Base-by-base conservation (phyloP, 2,329 filamentous ascomycete genomes). In the Alternaria sp. region DNA sequence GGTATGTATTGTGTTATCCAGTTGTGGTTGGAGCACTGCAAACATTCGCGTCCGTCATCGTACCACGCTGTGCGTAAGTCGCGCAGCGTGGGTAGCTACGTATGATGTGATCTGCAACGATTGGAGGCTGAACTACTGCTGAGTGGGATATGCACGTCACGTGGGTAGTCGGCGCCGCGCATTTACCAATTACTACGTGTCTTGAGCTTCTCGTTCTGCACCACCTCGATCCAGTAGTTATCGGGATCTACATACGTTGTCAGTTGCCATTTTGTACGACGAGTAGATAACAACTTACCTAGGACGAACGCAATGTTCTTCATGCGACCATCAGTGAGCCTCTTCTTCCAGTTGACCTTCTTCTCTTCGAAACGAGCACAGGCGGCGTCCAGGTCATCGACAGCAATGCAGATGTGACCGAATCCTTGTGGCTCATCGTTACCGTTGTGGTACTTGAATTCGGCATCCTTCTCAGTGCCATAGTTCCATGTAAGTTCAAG, bases 371-470 rank as follows among this genome's bases (percentile, higher is more conserved):
- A 94, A 14, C 94, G 87, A 74, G 89, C 82, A 81, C 94, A 97
- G 10, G 95, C 94, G 8, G 91, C 90, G 54, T 95, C 89, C n/a
- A 98, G 76, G 75, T 97, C 89, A 75, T 98, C 94, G 12, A 97
- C 94, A 2, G 90, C 85, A 54, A 98, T 82, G 75, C 93, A 96
- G 63, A 97, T 93, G 74, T 97, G 94, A 0, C 94, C 94, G 68
- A 97, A 98, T 1, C 95, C 95, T 78, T 97, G 93, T 0, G 94
- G 94, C 78, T 97, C 85, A 43, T 89, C 85, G 79, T 99, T 99
- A 38, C 95, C 95, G 71, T 97, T 90, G 80, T 99, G 94, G 78
- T 99, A 99, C 68, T 86, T 87, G 76, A 97, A 95, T 66, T 82
- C 82, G 58, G 89, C 87, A 65, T 98, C 91, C 76, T 94, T 95